Evolutionary conservation across 2,329 filamentous ascomycete genomes (phyloP).

Genomic region (Colletotrichum tabaci): DNA sequence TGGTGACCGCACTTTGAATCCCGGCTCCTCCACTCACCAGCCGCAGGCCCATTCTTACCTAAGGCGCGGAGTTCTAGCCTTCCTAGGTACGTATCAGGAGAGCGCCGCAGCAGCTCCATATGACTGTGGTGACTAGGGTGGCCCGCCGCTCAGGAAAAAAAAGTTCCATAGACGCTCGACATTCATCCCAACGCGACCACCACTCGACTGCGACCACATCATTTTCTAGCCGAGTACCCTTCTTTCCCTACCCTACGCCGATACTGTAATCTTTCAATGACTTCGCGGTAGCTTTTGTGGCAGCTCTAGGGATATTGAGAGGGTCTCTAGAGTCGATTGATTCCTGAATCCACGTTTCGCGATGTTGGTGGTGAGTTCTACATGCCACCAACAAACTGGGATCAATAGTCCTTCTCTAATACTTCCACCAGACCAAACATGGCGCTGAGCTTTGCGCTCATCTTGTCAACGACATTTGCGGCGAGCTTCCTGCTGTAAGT

Average conservation of each 20-base stretch:
- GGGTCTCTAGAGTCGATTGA: constrained; percentile 81
- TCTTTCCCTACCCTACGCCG: constrained; percentile 17
- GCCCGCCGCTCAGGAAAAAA: constrained; percentile 39
- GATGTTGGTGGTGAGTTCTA: constrained; percentile 65
- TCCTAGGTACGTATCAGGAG: too few relatives aligned
- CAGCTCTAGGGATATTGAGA: constrained; percentile 85
- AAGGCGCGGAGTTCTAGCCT: constrained; percentile 29
- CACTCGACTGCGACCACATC: constrained; percentile 10
- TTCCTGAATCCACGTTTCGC: constrained; percentile 49
- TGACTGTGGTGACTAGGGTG: constrained; percentile 41
- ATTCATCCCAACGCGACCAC: constrained; percentile 24
- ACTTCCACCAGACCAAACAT: constrained; percentile 72
- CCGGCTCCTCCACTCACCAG: neutral
- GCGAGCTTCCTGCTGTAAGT: constrained; percentile 91
- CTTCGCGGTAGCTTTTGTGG: constrained; percentile 77
- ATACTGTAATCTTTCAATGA: constrained; percentile 66
- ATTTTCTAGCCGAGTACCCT: constrained; percentile 18
- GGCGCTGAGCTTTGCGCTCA: constrained; percentile 91
- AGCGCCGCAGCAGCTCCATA: constrained; percentile 25
- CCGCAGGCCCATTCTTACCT: constrained; percentile 27
- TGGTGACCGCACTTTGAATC: constrained; percentile 14
- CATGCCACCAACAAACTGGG: constrained; percentile 24
- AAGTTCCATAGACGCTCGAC: constrained; percentile 33
- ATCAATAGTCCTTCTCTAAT: constrained; percentile 13
- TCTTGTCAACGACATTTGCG: constrained; percentile 90